phyloP scores from a whole-genome alignment of 176 grass and related monocot species.

The Chloris gayana region DNA sequence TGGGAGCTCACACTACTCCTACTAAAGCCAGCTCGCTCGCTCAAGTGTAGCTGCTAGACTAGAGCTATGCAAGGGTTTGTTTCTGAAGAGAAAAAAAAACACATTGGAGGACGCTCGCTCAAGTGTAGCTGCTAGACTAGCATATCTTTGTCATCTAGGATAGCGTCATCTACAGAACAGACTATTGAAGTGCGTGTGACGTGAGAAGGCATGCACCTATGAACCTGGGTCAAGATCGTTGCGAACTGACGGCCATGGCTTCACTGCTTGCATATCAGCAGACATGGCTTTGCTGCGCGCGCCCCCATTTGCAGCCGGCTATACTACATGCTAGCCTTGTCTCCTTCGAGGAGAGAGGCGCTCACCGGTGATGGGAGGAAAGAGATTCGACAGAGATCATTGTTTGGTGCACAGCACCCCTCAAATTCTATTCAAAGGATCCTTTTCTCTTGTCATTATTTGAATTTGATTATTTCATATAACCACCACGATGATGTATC shows the following conservation, averaged over 20 bases:
- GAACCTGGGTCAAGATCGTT: neutral
- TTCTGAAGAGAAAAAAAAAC: too few relatives aligned
- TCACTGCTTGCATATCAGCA: slow-evolving; percentile 4
- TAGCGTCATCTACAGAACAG: neutral
- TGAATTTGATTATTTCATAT: too few relatives aligned
- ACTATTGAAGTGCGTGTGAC: too few relatives aligned
- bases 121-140: neutral
- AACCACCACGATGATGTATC: too few relatives aligned
- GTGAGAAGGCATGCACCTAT: neutral
- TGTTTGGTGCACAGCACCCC: too few relatives aligned
- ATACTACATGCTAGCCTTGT: neutral
- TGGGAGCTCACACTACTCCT: slow-evolving; percentile 24
- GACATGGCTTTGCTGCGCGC: neutral
- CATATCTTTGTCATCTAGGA: neutral
- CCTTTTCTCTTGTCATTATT: too few relatives aligned
- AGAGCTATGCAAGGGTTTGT: neutral
- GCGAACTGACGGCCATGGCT: neutral
- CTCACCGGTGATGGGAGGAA: too few relatives aligned
- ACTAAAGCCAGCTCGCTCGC: neutral
- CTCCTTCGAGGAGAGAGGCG: too few relatives aligned
- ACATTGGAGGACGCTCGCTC: too few relatives aligned
- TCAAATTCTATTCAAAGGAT: too few relatives aligned
- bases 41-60: neutral
- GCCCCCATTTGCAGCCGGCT: neutral
- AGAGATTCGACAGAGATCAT: too few relatives aligned